Percentiles rank a stretch among this genome's conserved stretches.
Evolutionary conservation across 495 filamentous ascomycete species (phyloP).

Genomic region (Podospora pseudoanserina): DNA sequence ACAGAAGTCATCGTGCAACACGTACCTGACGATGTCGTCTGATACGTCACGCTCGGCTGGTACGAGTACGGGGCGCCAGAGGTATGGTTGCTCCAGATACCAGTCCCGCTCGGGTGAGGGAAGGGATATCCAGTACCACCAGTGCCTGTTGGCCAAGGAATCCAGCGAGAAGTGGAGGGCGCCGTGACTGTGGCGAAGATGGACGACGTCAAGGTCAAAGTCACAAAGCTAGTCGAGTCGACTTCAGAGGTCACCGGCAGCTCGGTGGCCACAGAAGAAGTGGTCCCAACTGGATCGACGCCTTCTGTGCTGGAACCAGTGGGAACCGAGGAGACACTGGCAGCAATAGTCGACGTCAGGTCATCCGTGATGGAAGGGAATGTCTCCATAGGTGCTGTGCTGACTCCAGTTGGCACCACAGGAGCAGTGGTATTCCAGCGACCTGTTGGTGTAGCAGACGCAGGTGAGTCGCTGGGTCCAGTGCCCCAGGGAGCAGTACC

Average conservation of each 20-base stretch:
- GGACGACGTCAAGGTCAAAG: slow-evolving; percentile 16
- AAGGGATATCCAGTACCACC: neutral
- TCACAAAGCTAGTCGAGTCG: slow-evolving; percentile 3
- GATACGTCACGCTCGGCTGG: slow-evolving; percentile 18
- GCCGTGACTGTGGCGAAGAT: neutral
- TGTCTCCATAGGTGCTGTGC: neutral
- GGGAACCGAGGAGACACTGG: neutral
- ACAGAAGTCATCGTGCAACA: neutral
- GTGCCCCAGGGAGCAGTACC: slow-evolving; percentile 6
- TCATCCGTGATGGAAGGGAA: neutral
- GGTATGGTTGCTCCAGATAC: neutral
- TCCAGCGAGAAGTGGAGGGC: neutral
- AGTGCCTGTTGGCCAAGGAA: neutral
- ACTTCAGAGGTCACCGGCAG: slow-evolving; percentile 1
- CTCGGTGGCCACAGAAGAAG: neutral
- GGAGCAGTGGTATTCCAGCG: slow-evolving; percentile 1
- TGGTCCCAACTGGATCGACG: slow-evolving; percentile 9
- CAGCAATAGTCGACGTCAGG: neutral
- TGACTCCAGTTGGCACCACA: neutral
- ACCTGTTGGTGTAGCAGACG: neutral
- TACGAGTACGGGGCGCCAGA: neutral
- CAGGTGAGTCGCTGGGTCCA: neutral
- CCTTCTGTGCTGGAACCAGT: slow-evolving; percentile 4
- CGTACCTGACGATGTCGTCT: slow-evolving; percentile 6
- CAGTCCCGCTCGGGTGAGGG: neutral